These are phyloP conservation scores for Boechera retrofracta DNA, from an alignment of 345 rosid genomes.

Conservation along the genomic window DNA sequence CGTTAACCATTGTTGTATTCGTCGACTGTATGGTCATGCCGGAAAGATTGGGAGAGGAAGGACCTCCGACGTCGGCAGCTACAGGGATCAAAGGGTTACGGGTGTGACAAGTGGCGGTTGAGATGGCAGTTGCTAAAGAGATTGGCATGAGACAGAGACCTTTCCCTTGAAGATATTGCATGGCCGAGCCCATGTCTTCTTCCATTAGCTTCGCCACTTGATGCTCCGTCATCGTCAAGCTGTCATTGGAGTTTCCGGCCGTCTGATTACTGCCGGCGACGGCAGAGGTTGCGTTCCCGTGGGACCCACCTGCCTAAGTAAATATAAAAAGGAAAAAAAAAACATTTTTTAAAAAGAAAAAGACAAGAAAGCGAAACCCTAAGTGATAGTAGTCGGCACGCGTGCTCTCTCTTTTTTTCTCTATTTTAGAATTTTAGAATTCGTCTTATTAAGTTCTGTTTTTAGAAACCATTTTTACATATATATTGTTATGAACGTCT, in stretches of 20 bases:
- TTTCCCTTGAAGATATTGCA: conserved; percentile 96
- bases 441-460: conserved; percentile 34
- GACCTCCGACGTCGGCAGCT: conserved; percentile 48
- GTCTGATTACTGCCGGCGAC: conserved; percentile 41
- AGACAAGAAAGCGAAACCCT: conserved; percentile 38
- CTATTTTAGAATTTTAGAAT: conserved; percentile 48
- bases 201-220: conserved; percentile 96
- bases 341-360: not conserved
- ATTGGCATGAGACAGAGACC: conserved; percentile 99
- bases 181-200: conserved; percentile 97
- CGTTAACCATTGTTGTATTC: conserved; percentile 30
- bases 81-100: conserved; percentile 51
- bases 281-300: conserved; percentile 28
- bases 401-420: conserved; percentile 63
- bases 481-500: not conserved
- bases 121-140: conserved; percentile 89
- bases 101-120: conserved; percentile 72
- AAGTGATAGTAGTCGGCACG: conserved; percentile 56
- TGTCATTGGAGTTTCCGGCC: conserved; percentile 32
- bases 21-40: conserved; percentile 80
- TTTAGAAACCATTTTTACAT: not conserved
- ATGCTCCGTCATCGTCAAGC: conserved; percentile 62
- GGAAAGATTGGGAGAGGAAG: conserved; percentile 76
- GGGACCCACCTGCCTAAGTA: conserved; percentile 47
- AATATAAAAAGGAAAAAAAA: not conserved